Evolutionary conservation across 1,139 yeast species (phyloP).

Genomic region (Arxiozyma bovina): DNA sequence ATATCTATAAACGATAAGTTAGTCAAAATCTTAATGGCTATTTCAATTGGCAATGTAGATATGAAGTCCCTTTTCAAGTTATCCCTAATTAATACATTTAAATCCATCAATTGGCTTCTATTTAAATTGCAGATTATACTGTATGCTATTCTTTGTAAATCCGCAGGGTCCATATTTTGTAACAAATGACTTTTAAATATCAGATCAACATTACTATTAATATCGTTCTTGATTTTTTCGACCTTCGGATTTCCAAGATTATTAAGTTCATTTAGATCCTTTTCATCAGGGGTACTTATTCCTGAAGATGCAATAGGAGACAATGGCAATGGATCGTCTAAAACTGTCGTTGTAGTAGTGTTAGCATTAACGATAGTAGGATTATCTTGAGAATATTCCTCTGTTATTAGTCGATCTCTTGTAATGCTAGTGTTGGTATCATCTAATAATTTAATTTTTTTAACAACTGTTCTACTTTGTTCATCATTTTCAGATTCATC

Average conservation of each 20-base stretch:
- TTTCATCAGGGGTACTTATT: constrained; percentile 8
- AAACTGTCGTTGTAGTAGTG: not conserved
- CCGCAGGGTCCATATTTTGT: constrained; percentile 1
- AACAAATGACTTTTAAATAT: not conserved
- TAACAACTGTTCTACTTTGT: not conserved
- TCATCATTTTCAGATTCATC: not conserved
- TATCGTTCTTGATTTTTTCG: not conserved
- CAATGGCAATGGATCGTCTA: constrained; percentile 24
- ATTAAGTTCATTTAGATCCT: not conserved
- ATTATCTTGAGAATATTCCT: not conserved
- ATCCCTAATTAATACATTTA: constrained; percentile 49
- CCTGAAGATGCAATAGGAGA: constrained; percentile 28
- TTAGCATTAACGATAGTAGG: not conserved
- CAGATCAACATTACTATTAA: not conserved
- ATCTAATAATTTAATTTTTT: not conserved
- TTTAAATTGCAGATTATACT: constrained; percentile 56
- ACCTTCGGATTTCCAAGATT: not conserved
- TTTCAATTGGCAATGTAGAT: constrained; percentile 63
- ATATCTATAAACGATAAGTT: constrained; percentile 60
- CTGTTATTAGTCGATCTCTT: not conserved
- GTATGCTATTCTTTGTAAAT: constrained; percentile 39
- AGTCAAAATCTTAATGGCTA: constrained; percentile 59
- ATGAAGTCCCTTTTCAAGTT: constrained; percentile 69
- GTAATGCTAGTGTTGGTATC: not conserved
- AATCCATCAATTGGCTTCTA: constrained; percentile 59